phyloP scores from a whole-genome alignment of 345 rosid species.

The Salix suchowensis region DNA sequence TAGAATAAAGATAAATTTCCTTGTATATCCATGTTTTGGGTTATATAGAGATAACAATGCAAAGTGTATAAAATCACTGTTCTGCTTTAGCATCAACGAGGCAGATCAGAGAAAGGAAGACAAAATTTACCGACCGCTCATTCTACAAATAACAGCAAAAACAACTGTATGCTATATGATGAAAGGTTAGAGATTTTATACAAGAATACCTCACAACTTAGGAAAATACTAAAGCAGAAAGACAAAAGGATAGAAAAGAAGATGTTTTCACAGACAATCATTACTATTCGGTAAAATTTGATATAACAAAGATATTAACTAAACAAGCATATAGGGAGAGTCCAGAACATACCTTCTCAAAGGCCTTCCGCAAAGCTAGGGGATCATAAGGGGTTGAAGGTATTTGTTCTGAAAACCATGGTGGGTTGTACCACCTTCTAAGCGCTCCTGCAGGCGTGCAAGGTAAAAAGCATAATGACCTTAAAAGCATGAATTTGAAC shows the following conservation, averaged over 20 bases:
- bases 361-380: constrained; percentile 41
- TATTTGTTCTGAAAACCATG: constrained; percentile 60
- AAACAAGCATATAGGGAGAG: constrained; percentile 3
- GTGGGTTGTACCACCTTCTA: constrained; percentile 78
- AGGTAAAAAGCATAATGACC: not conserved
- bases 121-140: not conserved
- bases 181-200: not conserved
- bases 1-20: not conserved
- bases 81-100: not conserved
- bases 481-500: not conserved
- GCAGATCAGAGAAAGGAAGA: not conserved
- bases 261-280: not conserved
- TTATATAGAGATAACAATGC: not conserved
- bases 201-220: not conserved
- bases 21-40: not conserved
- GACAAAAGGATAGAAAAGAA: not conserved
- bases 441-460: constrained; percentile 47
- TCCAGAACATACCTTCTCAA: constrained; percentile 55
- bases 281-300: not conserved
- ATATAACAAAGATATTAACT: not conserved
- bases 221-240: not conserved
- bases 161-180: not conserved
- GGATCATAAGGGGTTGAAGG: constrained; percentile 71
- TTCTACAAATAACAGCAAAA: not conserved
- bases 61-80: not conserved